Conservation (phyloP, 768 basidiomycete genomes). For the Leucocoprinus birnbaumii region DNA sequence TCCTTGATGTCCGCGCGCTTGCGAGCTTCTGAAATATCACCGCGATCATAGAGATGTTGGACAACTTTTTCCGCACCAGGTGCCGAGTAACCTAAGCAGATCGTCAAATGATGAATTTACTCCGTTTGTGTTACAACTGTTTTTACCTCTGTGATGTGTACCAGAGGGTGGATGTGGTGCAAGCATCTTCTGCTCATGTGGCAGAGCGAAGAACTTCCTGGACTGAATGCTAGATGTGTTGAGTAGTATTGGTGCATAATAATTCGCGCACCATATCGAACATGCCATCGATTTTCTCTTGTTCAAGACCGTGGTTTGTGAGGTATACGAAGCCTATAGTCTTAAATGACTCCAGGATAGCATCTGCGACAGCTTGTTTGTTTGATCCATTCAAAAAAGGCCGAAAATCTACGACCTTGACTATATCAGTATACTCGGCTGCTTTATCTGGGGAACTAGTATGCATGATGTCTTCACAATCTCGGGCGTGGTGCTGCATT, state of each 20-base stretch:
- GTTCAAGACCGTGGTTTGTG: constrained; percentile 37
- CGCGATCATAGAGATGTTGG: constrained; percentile 30
- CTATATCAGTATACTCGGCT: background rate
- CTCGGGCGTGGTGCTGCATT: background rate
- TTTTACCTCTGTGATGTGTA: constrained; percentile 39
- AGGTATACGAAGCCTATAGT: constrained; percentile 47
- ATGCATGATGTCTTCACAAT: background rate
- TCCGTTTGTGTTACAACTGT: constrained; percentile 15
- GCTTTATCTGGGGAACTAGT: background rate
- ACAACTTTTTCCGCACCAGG: constrained; percentile 37
- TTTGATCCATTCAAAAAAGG: constrained; percentile 37
- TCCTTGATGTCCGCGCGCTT: constrained; percentile 42
- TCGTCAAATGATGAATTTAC: constrained; percentile 12
- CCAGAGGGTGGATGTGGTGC: constrained; percentile 45
- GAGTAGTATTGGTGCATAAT: background rate
- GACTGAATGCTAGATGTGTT: constrained; percentile 24
- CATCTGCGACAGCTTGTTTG: constrained; percentile 36
- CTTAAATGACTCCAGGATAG: constrained; percentile 43
- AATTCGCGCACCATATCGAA: constrained; percentile 35
- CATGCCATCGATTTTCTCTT: constrained; percentile 33
- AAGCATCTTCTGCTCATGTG: constrained; percentile 35
- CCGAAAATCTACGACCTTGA: constrained; percentile 39
- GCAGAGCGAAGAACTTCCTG: constrained; percentile 33
- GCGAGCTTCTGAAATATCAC: constrained; percentile 24
- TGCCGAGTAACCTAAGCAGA: constrained; percentile 31